Percentiles rank a stretch among this genome's conserved stretches.
These are phyloP conservation scores for Suillus weaverae DNA, from an alignment of 768 basidiomycete genomes.

Conservation along the genomic window DNA sequence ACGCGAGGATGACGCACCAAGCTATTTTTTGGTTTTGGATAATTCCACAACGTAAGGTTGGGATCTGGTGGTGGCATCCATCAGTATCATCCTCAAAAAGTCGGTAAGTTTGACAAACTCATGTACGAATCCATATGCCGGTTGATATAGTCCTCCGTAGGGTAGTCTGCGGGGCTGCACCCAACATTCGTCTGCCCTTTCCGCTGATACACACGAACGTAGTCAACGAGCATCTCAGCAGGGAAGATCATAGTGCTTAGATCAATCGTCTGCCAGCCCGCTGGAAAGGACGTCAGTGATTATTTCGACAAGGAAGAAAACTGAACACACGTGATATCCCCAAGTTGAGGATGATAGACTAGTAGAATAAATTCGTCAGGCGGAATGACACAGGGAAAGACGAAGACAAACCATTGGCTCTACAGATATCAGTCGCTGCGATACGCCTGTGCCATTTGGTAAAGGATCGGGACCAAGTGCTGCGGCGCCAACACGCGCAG, in stretches of 20 bases:
- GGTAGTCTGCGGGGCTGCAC: conserved; percentile 47
- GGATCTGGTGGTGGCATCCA: conserved; percentile 31
- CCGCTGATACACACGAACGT: conserved; percentile 62
- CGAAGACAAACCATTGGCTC: conserved; percentile 44
- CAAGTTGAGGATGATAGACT: conserved; percentile 59
- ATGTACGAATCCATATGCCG: conserved; percentile 55
- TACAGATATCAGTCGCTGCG: conserved; percentile 56
- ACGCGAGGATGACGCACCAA: conserved; percentile 11
- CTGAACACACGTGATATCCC: conserved; percentile 52
- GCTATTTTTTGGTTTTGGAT: conserved; percentile 41
- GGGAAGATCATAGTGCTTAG: conserved; percentile 48
- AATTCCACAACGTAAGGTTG: conserved; percentile 45
- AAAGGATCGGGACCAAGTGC: conserved; percentile 51
- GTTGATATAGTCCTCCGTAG: conserved; percentile 48
- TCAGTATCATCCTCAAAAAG: not conserved
- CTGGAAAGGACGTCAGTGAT: conserved; percentile 26
- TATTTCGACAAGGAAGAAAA: conserved; percentile 6
- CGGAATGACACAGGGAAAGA: not conserved
- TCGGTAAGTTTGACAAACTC: conserved; percentile 41
- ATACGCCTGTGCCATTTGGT: conserved; percentile 46
- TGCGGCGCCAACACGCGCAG: conserved; percentile 49
- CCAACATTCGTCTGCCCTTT: conserved; percentile 43
- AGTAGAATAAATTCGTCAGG: not conserved
- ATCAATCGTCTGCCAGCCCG: conserved; percentile 66
- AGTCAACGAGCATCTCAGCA: conserved; percentile 53